These are phyloP conservation scores for Clavariopsis aquatica DNA, from an alignment of 495 filamentous ascomycete species.

Conservation along the genomic window DNA sequence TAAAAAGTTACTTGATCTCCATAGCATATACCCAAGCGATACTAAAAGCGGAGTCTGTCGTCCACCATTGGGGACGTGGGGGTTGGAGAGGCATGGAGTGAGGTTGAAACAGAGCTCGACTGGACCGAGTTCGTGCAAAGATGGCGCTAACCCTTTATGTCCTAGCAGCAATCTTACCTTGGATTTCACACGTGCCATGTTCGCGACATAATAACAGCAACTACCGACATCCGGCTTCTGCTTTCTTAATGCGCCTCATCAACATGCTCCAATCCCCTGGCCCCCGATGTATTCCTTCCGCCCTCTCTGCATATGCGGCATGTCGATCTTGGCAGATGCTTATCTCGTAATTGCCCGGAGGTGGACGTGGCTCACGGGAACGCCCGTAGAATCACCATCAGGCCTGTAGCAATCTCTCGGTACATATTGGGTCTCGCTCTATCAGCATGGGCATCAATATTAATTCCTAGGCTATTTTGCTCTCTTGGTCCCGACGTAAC, in stretches of 20 bases:
- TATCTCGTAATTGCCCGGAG: conserved; percentile 6
- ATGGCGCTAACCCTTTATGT: background rate
- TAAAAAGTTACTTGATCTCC: background rate
- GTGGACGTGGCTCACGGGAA: background rate
- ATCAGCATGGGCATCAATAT: background rate
- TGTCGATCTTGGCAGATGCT: background rate
- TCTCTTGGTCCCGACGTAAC: background rate
- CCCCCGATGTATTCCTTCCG: background rate
- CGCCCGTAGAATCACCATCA: background rate
- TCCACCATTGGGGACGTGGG: background rate
- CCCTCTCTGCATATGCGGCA: background rate
- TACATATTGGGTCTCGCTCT: background rate
- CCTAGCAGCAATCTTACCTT: background rate
- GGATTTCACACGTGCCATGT: no score
- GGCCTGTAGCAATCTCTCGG: background rate
- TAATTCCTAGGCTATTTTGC: background rate
- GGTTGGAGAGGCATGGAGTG: background rate
- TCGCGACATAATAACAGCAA: background rate
- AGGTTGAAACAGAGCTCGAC: background rate
- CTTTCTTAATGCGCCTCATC: background rate
- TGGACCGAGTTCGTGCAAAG: background rate
- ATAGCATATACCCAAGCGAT: background rate
- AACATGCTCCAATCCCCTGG: background rate
- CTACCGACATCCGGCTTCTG: background rate
- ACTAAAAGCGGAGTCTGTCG: background rate